phyloP scores from a whole-genome alignment of 2,329 filamentous ascomycete genomes.

The Cladobotryum mycophilum region DNA sequence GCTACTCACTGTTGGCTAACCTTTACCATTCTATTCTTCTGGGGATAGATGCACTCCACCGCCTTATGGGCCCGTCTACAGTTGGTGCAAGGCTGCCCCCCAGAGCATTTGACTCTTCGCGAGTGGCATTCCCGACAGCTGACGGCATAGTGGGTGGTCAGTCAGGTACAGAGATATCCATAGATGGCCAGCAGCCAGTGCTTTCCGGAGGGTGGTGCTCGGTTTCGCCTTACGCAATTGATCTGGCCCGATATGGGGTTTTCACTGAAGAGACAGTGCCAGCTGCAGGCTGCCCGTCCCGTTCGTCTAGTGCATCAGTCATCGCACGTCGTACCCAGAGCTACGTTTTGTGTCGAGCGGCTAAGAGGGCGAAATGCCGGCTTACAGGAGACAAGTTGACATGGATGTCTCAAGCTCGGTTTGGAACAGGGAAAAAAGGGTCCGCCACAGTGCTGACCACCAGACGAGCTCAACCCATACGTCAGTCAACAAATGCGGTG shows the following conservation, averaged over 20 bases:
- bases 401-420: neutral
- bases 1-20: conserved; percentile 24
- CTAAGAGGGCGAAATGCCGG: neutral
- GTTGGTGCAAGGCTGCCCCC: conserved; percentile 27
- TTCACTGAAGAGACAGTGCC: neutral
- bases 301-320: neutral
- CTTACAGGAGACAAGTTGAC: neutral
- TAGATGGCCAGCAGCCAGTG: neutral
- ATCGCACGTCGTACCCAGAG: neutral
- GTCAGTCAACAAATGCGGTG: neutral
- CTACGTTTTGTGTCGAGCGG: neutral
- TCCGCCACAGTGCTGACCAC: neutral
- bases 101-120: conserved; percentile 30
- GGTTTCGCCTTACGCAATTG: neutral
- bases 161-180: neutral
- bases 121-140: conserved; percentile 28
- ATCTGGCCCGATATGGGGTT: conserved; percentile 1
- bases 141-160: neutral
- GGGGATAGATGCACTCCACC: conserved; percentile 27
- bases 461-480: no score
- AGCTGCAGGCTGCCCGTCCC: neutral
- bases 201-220: neutral
- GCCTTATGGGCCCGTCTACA: conserved; percentile 25
- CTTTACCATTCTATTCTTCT: conserved; percentile 26
- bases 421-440: neutral